phyloP scores from a whole-genome alignment of 1,284 basidiomycete species.

The Pseudozyma pruni region DNA sequence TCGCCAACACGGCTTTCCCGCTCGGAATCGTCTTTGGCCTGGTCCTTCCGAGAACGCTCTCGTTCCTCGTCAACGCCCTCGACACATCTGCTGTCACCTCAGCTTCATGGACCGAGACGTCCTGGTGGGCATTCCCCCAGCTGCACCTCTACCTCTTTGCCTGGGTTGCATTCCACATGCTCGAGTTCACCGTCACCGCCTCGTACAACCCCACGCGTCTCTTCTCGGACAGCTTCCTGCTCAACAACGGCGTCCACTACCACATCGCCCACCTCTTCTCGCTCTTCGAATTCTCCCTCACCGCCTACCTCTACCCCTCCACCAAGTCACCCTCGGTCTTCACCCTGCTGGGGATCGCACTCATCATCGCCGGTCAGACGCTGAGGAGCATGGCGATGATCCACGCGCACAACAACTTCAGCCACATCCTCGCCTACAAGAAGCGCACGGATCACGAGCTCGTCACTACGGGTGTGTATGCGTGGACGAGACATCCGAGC shows the following conservation, averaged over 20 bases:
- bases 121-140: slow-evolving; percentile 24
- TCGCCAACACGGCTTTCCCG: slow-evolving; percentile 47
- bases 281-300: slow-evolving; percentile 80
- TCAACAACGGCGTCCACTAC: slow-evolving; percentile 89
- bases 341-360: slow-evolving; percentile 71
- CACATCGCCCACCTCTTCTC: slow-evolving; percentile 85
- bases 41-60: slow-evolving; percentile 25
- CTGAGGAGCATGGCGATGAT: slow-evolving; percentile 93
- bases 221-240: slow-evolving; percentile 89
- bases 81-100: neutral
- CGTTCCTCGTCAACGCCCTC: slow-evolving; percentile 4
- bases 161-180: slow-evolving; percentile 80
- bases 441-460: slow-evolving; percentile 61
- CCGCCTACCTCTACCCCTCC: slow-evolving; percentile 14
- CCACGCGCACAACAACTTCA: slow-evolving; percentile 91
- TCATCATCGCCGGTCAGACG: slow-evolving; percentile 79
- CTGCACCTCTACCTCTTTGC: slow-evolving; percentile 53
- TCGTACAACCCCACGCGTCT: slow-evolving; percentile 94
- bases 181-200: slow-evolving; percentile 93
- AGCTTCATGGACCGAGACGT: neutral
- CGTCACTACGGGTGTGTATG: slow-evolving; percentile 62
- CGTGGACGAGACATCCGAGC: slow-evolving; percentile 86
- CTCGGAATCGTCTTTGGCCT: slow-evolving; percentile 51
- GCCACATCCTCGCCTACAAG: slow-evolving; percentile 72
- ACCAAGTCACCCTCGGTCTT: slow-evolving; percentile 14